phyloP scores from a whole-genome alignment of 495 filamentous ascomycete species.

The Penicillium manginii region DNA sequence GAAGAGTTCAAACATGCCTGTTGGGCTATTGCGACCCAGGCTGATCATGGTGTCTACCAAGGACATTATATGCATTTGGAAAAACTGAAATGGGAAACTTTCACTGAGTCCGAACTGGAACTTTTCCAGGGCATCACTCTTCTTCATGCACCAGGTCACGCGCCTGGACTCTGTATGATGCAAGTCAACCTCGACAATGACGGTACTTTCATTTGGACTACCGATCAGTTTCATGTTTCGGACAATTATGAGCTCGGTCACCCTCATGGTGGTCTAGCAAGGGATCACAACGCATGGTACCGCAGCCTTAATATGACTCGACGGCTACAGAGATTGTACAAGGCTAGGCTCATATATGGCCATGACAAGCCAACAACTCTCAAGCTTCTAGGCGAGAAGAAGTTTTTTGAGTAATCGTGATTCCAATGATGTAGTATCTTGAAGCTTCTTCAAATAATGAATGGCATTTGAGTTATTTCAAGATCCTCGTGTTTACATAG shows the following conservation, averaged over 20 bases:
- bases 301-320: slow-evolving; percentile 43
- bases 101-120: slow-evolving; percentile 34
- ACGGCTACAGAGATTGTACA: slow-evolving; percentile 36
- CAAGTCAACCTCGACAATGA: slow-evolving; percentile 41
- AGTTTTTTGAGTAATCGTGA: slow-evolving; percentile 22
- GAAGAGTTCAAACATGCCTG: slow-evolving; percentile 54
- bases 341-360: slow-evolving; percentile 45
- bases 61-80: slow-evolving; percentile 40
- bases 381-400: slow-evolving; percentile 23
- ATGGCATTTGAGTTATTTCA: not conserved
- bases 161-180: slow-evolving; percentile 41
- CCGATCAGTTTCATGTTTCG: slow-evolving; percentile 46
- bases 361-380: slow-evolving; percentile 34
- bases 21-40: slow-evolving; percentile 47
- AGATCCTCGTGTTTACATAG: no score
- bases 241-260: slow-evolving; percentile 25
- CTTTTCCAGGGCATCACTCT: slow-evolving; percentile 42
- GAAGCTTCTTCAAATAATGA: not conserved
- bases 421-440: not conserved
- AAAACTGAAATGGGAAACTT: slow-evolving; percentile 41
- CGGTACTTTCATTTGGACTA: slow-evolving; percentile 50
- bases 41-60: slow-evolving; percentile 50
- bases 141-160: slow-evolving; percentile 45
- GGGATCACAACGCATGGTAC: slow-evolving; percentile 50
- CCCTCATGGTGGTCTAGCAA: slow-evolving; percentile 47